These are phyloP conservation scores for Syzygium aqueum DNA, from an alignment of 345 rosid genomes.

Conservation along the genomic window DNA sequence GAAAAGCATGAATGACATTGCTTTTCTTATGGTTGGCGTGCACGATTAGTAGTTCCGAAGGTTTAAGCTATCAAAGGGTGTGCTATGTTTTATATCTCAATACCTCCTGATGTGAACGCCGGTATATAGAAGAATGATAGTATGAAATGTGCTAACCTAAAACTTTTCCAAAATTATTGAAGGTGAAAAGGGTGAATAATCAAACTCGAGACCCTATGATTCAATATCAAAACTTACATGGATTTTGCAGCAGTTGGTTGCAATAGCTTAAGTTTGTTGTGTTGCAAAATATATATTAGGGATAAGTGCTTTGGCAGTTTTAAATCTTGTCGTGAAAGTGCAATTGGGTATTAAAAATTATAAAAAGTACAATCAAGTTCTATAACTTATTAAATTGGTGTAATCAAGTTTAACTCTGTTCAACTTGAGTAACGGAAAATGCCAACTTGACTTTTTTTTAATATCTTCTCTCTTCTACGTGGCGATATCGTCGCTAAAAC, in stretches of 20 bases:
- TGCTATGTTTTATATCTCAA: not conserved
- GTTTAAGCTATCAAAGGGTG: not conserved
- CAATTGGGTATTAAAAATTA: accelerated
- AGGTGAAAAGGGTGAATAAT: not conserved
- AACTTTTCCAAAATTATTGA: not conserved
- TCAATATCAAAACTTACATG: not conserved
- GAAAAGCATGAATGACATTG: not conserved
- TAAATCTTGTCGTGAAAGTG: accelerated
- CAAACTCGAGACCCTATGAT: not conserved
- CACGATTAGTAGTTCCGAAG: not conserved
- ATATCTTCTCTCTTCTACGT: not conserved
- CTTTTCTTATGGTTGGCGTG: not conserved
- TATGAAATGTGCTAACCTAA: not conserved
- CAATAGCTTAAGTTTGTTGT: not conserved
- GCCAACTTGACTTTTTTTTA: no score
- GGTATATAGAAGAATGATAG: not conserved
- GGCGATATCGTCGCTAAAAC: not conserved
- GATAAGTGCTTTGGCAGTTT: accelerated
- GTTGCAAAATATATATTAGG: no score
- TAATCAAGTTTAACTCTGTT: no score
- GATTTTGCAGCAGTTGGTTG: not conserved
- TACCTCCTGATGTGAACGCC: not conserved
- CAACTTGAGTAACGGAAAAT: no score
- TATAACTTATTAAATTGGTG: no score
- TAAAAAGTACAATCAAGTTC: accelerated